Evolutionary conservation across 306 rosid genomes (phyloP).

Genomic region (Corylus avellana): DNA sequence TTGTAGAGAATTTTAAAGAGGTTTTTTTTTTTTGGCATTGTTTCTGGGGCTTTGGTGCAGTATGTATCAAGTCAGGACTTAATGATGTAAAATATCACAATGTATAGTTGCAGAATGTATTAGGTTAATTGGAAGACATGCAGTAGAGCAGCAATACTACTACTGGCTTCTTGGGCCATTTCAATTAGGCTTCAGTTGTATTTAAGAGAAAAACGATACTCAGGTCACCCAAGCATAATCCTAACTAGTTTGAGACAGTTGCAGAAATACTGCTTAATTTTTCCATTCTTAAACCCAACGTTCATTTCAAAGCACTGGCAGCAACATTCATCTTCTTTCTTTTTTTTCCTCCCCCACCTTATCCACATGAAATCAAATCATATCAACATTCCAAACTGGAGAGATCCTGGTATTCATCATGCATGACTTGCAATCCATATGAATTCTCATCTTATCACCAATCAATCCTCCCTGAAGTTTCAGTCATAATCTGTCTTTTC

Average conservation of each 20-base stretch:
- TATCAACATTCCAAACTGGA: neutral
- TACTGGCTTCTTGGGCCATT: neutral
- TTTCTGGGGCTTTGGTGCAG: neutral
- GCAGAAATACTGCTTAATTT: neutral
- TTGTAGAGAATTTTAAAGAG: neutral
- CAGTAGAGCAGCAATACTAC: neutral
- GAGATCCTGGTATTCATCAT: neutral
- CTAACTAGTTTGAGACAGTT: neutral
- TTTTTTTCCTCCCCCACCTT: neutral
- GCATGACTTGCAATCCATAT: neutral
- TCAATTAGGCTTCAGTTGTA: neutral
- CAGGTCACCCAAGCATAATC: neutral
- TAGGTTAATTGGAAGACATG: neutral
- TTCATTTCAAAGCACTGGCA: neutral
- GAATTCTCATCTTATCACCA: neutral
- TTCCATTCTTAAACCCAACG: neutral
- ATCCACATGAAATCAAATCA: neutral
- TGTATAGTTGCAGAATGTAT: neutral
- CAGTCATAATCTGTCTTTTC: conserved; percentile 1
- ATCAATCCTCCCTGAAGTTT: neutral
- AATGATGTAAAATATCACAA: too few relatives aligned
- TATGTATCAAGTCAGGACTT: too few relatives aligned
- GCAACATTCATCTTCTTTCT: neutral
- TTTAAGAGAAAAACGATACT: neutral
- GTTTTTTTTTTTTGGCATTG: neutral